Evolutionary conservation across 1,284 basidiomycete species (phyloP).

Genomic region (Megacollybia platyphylla): DNA sequence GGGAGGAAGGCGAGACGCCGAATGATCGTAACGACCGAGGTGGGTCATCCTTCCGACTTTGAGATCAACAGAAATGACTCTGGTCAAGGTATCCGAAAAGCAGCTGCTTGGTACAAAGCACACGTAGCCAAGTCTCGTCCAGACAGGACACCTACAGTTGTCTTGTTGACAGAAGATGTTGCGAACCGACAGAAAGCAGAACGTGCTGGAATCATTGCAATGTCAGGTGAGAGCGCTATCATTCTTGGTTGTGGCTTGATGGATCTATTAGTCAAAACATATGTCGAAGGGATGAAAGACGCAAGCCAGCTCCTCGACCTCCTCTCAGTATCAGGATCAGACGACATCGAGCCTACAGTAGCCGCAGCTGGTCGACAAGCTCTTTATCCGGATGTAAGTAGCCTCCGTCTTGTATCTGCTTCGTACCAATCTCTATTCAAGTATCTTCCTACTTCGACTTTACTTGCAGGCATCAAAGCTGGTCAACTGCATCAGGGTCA

Average conservation of each 20-base stretch:
- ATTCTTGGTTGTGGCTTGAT: background rate
- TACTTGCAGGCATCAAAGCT: slow-evolving; percentile 78
- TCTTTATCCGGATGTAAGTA: slow-evolving; percentile 66
- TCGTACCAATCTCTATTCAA: slow-evolving; percentile 18
- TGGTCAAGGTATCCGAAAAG: slow-evolving; percentile 66
- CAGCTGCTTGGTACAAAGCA: slow-evolving; percentile 73
- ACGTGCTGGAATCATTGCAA: slow-evolving; percentile 49
- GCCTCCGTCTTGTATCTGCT: background rate
- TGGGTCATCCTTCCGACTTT: slow-evolving; percentile 16
- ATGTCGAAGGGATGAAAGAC: slow-evolving; percentile 64
- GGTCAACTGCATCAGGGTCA: slow-evolving; percentile 84
- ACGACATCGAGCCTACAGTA: slow-evolving; percentile 48
- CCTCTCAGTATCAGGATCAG: slow-evolving; percentile 54
- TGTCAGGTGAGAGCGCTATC: slow-evolving; percentile 37
- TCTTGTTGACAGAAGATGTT: slow-evolving; percentile 85
- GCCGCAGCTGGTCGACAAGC: slow-evolving; percentile 40
- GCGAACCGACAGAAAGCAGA: slow-evolving; percentile 74
- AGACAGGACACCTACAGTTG: slow-evolving; percentile 43
- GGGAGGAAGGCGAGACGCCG: slow-evolving; percentile 65
- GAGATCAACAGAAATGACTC: background rate
- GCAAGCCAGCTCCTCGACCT: slow-evolving; percentile 66
- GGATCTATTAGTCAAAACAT: slow-evolving; percentile 48
- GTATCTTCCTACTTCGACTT: slow-evolving; percentile 69
- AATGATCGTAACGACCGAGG: slow-evolving; percentile 93
- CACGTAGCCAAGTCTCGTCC: slow-evolving; percentile 52